These are phyloP conservation scores for Penicillium crystallinum DNA, from an alignment of 495 filamentous ascomycete species.

Conservation along the genomic window DNA sequence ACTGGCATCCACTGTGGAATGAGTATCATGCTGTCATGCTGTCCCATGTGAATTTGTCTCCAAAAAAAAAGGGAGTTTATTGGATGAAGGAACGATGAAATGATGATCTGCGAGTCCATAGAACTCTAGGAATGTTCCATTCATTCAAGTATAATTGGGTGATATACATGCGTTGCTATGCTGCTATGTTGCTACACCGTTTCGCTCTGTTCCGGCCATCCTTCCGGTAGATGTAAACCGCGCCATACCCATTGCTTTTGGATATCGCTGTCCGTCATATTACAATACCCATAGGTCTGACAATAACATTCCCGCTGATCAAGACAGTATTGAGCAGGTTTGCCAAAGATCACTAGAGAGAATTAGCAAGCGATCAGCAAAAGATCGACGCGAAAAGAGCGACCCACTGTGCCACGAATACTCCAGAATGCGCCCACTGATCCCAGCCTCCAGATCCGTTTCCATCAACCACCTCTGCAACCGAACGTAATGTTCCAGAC, in stretches of 20 bases:
- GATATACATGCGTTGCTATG: not conserved
- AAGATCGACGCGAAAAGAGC: not conserved
- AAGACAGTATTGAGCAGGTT: conserved; percentile 27
- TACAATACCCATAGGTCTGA: conserved; percentile 32
- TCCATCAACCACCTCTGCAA: conserved; percentile 56
- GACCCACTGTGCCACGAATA: conserved; percentile 61
- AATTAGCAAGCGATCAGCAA: not conserved
- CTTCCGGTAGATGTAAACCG: conserved; percentile 14
- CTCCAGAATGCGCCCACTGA: conserved; percentile 61
- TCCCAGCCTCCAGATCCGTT: conserved; percentile 47
- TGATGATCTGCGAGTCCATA: not conserved
- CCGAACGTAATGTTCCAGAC: conserved; percentile 46
- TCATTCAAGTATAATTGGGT: not conserved
- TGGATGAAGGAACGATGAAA: conserved; percentile 6
- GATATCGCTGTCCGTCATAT: conserved; percentile 18
- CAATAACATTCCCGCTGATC: conserved; percentile 36
- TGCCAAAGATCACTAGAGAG: conserved; percentile 23
- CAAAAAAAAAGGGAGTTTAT: not conserved
- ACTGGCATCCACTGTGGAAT: not conserved
- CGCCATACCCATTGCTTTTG: conserved; percentile 23
- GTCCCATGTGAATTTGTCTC: too few relatives aligned
- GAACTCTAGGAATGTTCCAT: not conserved
- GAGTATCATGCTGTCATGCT: not conserved
- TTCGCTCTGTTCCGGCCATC: conserved; percentile 15
- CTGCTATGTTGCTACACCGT: not conserved